phyloP scores from a whole-genome alignment of 1,284 basidiomycete species.

The Mrakiaceae sp. region DNA sequence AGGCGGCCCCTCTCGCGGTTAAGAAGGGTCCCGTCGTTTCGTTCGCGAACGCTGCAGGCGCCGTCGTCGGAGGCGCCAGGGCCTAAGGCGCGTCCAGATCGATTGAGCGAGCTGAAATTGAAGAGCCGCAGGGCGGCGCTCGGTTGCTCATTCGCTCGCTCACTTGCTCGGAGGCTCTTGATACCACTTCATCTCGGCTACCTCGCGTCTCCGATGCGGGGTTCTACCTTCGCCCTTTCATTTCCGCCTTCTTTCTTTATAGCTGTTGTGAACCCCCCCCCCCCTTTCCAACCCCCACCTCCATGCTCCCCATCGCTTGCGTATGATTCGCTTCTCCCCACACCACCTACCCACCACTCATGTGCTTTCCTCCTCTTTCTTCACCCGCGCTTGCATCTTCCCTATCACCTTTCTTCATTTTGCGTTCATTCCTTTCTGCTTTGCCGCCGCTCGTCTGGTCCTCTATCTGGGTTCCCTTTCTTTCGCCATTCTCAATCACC shows the following conservation, averaged over 20 bases:
- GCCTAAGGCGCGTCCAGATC: no score
- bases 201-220: no score
- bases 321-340: background rate
- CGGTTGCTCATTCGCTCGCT: background rate
- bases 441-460: background rate
- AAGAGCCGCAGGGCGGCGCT: background rate
- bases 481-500: background rate
- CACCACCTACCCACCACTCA: background rate
- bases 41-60: constrained; percentile 1
- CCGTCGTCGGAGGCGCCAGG: background rate
- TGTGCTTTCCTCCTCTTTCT: background rate
- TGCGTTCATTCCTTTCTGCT: background rate
- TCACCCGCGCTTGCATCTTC: background rate
- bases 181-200: background rate
- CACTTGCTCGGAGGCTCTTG: background rate
- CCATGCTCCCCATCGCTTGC: background rate
- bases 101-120: background rate
- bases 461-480: background rate
- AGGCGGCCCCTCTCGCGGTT: background rate
- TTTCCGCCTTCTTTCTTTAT: background rate
- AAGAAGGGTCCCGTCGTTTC: background rate
- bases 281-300: no score
- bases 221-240: background rate
- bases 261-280: no score
- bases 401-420: background rate